Percentiles rank a stretch among this genome's conserved stretches.
These are phyloP conservation scores for Casuarina cunninghamiana DNA, from an alignment of 306 rosid genomes.

Conservation along the genomic window DNA sequence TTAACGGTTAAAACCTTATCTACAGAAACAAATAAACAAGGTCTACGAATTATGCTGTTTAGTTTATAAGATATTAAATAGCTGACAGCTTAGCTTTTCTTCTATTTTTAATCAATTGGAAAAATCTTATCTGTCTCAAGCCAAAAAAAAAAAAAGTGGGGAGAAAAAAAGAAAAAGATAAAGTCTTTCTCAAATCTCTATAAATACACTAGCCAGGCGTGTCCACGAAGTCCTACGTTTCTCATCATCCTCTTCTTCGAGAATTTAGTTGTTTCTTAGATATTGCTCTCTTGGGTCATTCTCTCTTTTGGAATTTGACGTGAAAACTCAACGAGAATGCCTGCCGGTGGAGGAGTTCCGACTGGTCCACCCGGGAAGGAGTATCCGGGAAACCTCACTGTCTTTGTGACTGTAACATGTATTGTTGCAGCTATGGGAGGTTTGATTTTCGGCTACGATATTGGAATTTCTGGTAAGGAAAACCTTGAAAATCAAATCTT, in stretches of 20 bases:
- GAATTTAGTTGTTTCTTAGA: background rate
- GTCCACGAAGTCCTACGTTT: conserved; percentile 13
- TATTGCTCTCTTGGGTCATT: background rate
- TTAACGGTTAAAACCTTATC: conserved; percentile 16
- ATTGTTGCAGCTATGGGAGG: conserved; percentile 97
- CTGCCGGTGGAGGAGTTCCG: conserved; percentile 54
- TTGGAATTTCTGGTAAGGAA: conserved; percentile 82
- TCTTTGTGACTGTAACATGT: conserved; percentile 65
- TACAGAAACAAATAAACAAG: background rate
- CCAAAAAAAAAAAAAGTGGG: background rate
- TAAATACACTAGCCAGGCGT: conserved; percentile 25
- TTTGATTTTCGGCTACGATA: conserved; percentile 90
- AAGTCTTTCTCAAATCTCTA: background rate
- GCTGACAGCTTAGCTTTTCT: conserved; percentile 37
- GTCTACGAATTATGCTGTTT: background rate
- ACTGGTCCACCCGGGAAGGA: conserved; percentile 35
- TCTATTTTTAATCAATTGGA: background rate
- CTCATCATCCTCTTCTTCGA: background rate
- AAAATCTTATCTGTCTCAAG: conserved; percentile 12
- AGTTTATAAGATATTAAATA: background rate
- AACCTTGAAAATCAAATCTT: background rate
- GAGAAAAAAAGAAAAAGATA: background rate
- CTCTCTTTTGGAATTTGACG: background rate
- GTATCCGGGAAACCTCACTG: conserved; percentile 80
- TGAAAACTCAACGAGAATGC: conserved; percentile 45